These are phyloP conservation scores for Cystoderma amianthinum DNA, from an alignment of 768 basidiomycete species.

Conservation along the genomic window DNA sequence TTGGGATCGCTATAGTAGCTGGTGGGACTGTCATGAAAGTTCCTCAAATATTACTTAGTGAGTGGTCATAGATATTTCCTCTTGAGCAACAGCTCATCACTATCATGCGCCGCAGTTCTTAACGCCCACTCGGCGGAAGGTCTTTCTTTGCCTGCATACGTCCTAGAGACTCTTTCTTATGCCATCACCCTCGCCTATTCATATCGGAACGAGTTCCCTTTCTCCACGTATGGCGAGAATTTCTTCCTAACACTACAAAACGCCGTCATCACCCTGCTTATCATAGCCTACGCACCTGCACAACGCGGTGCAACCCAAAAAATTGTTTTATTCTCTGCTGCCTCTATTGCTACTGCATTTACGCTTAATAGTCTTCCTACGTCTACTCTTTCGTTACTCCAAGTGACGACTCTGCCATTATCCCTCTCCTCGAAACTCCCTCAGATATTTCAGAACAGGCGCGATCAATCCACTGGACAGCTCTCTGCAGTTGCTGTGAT, in stretches of 20 bases:
- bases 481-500: conserved; percentile 90
- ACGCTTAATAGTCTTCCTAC: conserved; percentile 42
- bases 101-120: conserved; percentile 42
- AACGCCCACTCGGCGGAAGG: conserved; percentile 76
- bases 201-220: conserved; percentile 79
- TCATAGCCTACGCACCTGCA: conserved; percentile 55
- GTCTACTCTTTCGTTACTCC: conserved; percentile 56
- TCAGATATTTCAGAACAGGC: conserved; percentile 81
- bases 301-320: conserved; percentile 14
- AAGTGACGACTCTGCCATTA: conserved; percentile 84
- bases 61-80: conserved; percentile 22
- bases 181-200: conserved; percentile 88
- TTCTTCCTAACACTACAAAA: conserved; percentile 89
- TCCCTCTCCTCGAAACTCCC: conserved; percentile 91
- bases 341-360: conserved; percentile 19
- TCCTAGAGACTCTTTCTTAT: conserved; percentile 88
- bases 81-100: conserved; percentile 4
- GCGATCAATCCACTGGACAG: conserved; percentile 78
- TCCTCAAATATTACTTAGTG: conserved; percentile 74
- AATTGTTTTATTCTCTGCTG: conserved; percentile 25
- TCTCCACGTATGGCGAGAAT: conserved; percentile 98
- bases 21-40: conserved; percentile 96
- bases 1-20: conserved; percentile 88
- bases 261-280: conserved; percentile 81
- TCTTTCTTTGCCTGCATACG: conserved; percentile 78